Evolutionary conservation across 306 rosid species (phyloP).

Genomic region (Amphicarpaea edgeworthii): DNA sequence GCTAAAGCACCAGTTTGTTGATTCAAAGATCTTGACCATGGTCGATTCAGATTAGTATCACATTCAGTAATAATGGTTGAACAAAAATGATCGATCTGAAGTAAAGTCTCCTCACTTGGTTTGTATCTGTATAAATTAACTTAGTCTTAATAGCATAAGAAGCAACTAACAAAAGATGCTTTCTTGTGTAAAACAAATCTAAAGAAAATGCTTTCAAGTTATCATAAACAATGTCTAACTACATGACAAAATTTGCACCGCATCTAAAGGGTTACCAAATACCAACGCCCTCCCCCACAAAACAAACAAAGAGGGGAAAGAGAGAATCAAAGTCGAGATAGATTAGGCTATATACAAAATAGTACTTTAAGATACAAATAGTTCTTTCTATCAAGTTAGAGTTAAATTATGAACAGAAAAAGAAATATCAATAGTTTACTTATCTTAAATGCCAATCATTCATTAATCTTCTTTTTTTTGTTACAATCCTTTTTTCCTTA

Average conservation of each 20-base stretch:
- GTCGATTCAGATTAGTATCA: constrained; percentile 64
- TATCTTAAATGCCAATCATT: too few relatives aligned
- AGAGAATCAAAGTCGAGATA: neutral
- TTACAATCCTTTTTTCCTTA: too few relatives aligned
- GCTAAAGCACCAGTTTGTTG: constrained; percentile 62
- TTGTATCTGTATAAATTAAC: constrained; percentile 67
- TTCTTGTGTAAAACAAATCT: constrained; percentile 23
- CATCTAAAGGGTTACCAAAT: too few relatives aligned
- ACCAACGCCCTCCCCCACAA: neutral
- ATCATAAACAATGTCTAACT: neutral
- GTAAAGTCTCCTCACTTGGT: constrained; percentile 84
- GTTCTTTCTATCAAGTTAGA: too few relatives aligned
- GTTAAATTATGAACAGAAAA: too few relatives aligned
- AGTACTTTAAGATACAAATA: too few relatives aligned
- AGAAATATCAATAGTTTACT: too few relatives aligned
- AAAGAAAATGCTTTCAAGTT: constrained; percentile 1
- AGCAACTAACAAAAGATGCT: constrained; percentile 20
- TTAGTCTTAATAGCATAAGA: constrained; percentile 26
- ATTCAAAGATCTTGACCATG: constrained; percentile 60
- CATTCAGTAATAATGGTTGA: constrained; percentile 76
- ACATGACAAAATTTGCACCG: constrained; percentile 7
- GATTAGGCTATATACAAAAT: neutral
- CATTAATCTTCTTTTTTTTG: too few relatives aligned
- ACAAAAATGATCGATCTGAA: constrained; percentile 90
- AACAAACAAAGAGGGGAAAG: neutral